Conservation (phyloP, 139 green algal species). For the Diplosphaera chodatii region DNA sequence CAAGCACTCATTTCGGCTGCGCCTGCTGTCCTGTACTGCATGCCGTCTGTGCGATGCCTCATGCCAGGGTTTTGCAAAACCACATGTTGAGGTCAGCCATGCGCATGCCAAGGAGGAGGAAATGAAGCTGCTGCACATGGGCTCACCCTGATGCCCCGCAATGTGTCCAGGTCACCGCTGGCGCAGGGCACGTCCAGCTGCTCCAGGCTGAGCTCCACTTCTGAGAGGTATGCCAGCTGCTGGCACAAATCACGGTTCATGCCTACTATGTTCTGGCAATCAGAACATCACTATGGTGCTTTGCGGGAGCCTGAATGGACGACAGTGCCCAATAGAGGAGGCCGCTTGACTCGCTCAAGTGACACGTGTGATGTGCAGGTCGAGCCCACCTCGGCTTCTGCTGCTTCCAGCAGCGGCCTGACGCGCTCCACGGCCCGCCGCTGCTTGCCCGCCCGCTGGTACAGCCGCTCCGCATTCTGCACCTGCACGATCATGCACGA, state of each 20-base stretch:
- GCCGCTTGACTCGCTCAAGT: conserved; percentile 40
- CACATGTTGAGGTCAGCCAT: too few relatives aligned
- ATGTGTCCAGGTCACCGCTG: conserved; percentile 11
- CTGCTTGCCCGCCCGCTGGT: conserved; percentile 62
- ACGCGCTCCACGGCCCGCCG: conserved; percentile 49
- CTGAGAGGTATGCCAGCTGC: conserved; percentile 32
- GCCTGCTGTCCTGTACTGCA: too few relatives aligned
- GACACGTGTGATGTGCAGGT: conserved; percentile 53
- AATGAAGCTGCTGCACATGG: neutral
- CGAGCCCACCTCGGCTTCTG: conserved; percentile 2
- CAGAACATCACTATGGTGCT: too few relatives aligned
- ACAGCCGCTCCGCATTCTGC: conserved; percentile 49
- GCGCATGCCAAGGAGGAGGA: neutral
- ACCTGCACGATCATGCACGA: too few relatives aligned
- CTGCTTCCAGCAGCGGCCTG: conserved; percentile 55
- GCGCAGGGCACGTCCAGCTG: conserved; percentile 18
- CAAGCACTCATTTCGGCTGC: too few relatives aligned
- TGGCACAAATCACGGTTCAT: too few relatives aligned
- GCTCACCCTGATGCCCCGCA: conserved; percentile 11
- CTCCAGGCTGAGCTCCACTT: conserved; percentile 30
- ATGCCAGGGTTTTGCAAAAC: too few relatives aligned
- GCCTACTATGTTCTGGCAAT: too few relatives aligned
- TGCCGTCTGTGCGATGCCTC: too few relatives aligned
- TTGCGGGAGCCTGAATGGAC: neutral
- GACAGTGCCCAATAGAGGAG: conserved; percentile 53